These are phyloP conservation scores for Inga oerstediana DNA, from an alignment of 306 rosid genomes.

Conservation along the genomic window DNA sequence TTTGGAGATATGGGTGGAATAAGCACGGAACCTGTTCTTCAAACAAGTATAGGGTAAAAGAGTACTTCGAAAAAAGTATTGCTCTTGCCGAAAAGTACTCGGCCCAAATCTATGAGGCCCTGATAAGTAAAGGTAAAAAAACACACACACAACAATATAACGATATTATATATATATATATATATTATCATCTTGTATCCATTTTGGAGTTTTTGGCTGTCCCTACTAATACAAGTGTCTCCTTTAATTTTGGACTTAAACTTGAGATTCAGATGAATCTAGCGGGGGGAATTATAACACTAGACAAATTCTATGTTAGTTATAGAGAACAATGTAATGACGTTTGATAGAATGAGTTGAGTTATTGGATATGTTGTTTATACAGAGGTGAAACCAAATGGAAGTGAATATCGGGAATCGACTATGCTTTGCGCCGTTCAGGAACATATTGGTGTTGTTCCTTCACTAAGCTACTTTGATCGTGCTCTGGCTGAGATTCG, in stretches of 20 bases:
- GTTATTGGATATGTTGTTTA: not conserved
- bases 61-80: not conserved
- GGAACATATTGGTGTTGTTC: not conserved
- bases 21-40: not conserved
- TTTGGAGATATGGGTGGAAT: not conserved
- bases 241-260: too few relatives aligned
- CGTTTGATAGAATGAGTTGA: not conserved
- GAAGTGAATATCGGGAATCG: not conserved
- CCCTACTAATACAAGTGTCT: rapidly evolving
- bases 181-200: too few relatives aligned
- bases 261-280: too few relatives aligned
- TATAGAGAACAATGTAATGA: not conserved
- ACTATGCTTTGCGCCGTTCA: not conserved
- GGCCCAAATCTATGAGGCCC: not conserved
- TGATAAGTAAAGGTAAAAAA: not conserved
- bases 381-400: not conserved
- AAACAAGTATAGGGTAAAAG: not conserved
- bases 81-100: not conserved
- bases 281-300: too few relatives aligned
- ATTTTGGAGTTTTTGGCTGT: too few relatives aligned
- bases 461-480: not conserved
- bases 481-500: not conserved
- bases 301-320: too few relatives aligned
- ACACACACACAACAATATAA: too few relatives aligned
- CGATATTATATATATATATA: too few relatives aligned